Base-by-base conservation (phyloP, 306 rosid genomes). In the Trifolium pratense region DNA sequence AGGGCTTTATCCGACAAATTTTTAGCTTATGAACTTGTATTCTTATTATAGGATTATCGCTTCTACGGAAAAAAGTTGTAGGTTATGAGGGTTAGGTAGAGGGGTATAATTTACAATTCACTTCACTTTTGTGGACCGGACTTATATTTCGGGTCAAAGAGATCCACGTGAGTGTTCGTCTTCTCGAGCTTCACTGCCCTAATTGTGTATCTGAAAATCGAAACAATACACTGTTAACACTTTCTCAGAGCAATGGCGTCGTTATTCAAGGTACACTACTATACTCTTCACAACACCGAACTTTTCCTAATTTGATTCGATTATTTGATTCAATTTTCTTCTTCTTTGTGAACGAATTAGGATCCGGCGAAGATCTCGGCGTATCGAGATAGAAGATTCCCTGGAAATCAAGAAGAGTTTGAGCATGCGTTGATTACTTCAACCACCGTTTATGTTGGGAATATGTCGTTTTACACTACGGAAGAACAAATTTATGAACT, bases 401-500 rank as follows among this genome's bases (percentile, higher is more conserved):
- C 87, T 9, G 98, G 98, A 67, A 61, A 86, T 12, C 97, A 94
- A 39, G 96, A 93, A 70, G 98, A 93, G 5, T 93, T 91, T 78
- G 97, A 93, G 75, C 80, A 67, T 1, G 96, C 98, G 21, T 89
- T 94, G 11, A 77, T 13, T 85, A 29, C 90, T 31, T 89, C 98
- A 31, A 65, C 82, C 0, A 94, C 96, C 3, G 87, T 85, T 75
- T 94, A 94, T 15, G 78, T 91, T 9, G 97, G 97, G 63, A 94
- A 94, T 73, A 94, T 91, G 98, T 94, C 97, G 15, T 94, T 94
- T 68, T 94, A 94, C 76, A 88, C 98, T 17, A 93, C 98, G 13
- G 98, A 93, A 79, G 98, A 93, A 81, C 98, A 93, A 85, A 89
- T 91, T 59, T 91, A 88, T 66, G 98, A 94, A 80, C 92, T 94